A percentile compares a stretch with the other conserved stretches of the same genome.
phyloP scores from a whole-genome alignment of 148 eudicot genomes.

The Camellia granthamiana region DNA sequence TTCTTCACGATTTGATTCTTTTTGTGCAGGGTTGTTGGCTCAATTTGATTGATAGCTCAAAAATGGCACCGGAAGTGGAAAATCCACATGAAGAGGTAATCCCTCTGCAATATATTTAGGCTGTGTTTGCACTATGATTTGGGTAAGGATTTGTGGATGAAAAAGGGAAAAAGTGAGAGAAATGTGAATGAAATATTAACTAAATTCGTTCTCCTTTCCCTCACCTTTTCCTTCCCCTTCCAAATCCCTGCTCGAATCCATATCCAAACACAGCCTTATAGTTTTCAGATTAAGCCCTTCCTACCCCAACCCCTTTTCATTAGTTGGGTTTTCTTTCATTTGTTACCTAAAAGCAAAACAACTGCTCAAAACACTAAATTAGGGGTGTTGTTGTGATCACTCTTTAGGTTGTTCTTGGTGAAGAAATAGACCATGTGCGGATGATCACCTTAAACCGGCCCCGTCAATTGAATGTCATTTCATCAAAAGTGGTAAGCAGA shows the following conservation, averaged over 20 bases:
- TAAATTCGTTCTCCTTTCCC: too few species aligned
- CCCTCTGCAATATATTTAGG: neutral
- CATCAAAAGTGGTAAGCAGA: conserved; percentile 64
- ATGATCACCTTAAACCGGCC: conserved; percentile 83
- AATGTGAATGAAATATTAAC: too few species aligned
- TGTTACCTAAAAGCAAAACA: neutral
- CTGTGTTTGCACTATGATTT: too few species aligned
- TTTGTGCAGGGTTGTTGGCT: neutral
- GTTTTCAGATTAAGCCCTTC: too few species aligned
- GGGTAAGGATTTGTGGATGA: too few species aligned
- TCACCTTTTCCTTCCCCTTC: too few species aligned
- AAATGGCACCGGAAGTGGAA: conserved; percentile 26
- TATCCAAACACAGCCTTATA: neutral
- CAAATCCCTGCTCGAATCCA: neutral
- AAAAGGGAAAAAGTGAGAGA: too few species aligned
- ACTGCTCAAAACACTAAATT: neutral
- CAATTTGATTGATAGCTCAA: neutral
- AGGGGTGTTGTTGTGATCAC: neutral
- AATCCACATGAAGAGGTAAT: conserved; percentile 35
- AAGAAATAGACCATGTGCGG: conserved; percentile 64
- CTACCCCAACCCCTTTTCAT: neutral
- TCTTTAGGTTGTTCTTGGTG: conserved; percentile 74
- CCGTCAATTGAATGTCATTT: conserved; percentile 82
- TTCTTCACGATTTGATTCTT: neutral
- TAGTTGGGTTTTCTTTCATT: neutral